Conservation (phyloP, 2,329 filamentous ascomycete genomes). For the Fusarium chuoi region DNA sequence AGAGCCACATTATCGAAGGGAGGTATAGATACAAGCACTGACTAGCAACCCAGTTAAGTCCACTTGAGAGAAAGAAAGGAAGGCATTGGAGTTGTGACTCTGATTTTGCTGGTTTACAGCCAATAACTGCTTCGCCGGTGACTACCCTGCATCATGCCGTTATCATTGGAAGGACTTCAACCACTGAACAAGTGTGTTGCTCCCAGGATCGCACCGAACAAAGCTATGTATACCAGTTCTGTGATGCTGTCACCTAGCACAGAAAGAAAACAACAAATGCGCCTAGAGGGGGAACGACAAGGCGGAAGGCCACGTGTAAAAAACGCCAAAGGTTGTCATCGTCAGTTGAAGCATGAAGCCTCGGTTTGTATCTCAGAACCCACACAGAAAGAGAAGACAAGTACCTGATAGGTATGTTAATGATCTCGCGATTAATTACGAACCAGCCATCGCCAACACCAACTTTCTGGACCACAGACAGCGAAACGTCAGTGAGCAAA, state of each 20-base stretch:
- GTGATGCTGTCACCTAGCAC: conserved; percentile 27
- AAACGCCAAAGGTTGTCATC: not conserved
- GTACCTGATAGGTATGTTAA: not conserved
- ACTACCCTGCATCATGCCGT: conserved; percentile 11
- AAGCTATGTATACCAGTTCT: conserved; percentile 13
- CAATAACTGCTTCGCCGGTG: conserved; percentile 28
- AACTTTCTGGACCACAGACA: not conserved
- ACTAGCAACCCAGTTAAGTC: conserved; percentile 8
- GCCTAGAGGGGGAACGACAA: conserved; percentile 1
- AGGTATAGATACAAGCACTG: conserved; percentile 18
- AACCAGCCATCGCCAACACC: conserved; percentile 2
- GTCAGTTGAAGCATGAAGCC: not conserved
- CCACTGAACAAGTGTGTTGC: conserved; percentile 14
- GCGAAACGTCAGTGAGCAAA: not conserved
- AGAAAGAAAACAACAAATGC: not conserved
- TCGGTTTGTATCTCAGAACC: not conserved
- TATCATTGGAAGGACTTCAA: conserved; percentile 18
- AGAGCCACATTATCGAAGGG: conserved; percentile 18
- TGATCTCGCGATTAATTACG: not conserved
- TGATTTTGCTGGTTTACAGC: conserved; percentile 13
- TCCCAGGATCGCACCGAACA: conserved; percentile 15
- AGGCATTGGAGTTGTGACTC: conserved; percentile 23
- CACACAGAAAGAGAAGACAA: not conserved
- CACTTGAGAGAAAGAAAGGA: conserved; percentile 6
- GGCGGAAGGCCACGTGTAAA: not conserved